Evolutionary conservation across 495 filamentous ascomycete genomes (phyloP).

Genomic region (Daldinia vernicosa): DNA sequence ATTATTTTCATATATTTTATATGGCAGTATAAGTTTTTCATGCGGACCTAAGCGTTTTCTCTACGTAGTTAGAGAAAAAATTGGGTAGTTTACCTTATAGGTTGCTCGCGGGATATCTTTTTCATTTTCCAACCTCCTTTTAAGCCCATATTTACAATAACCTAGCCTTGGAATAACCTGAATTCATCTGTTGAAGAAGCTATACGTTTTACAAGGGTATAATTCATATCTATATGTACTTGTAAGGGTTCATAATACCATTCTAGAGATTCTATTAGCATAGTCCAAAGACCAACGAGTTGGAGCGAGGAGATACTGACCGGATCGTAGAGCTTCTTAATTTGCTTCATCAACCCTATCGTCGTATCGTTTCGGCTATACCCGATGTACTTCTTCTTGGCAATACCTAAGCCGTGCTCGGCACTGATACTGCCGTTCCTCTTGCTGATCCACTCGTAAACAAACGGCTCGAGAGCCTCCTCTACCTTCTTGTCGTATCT

Average conservation of each 20-base stretch:
- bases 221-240: conserved; percentile 67
- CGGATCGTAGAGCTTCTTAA: conserved; percentile 92
- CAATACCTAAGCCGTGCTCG: conserved; percentile 92
- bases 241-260: conserved; percentile 94
- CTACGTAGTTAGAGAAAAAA: not conserved
- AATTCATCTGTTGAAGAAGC: conserved; percentile 31
- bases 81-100: too few relatives aligned
- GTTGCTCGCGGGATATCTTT: not conserved
- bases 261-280: conserved; percentile 61
- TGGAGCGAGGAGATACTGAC: conserved; percentile 62
- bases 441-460: conserved; percentile 95
- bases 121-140: not conserved
- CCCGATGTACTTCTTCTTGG: conserved; percentile 93
- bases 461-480: conserved; percentile 88
- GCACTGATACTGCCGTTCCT: conserved; percentile 92
- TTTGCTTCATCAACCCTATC: conserved; percentile 88
- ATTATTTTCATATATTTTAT: not conserved
- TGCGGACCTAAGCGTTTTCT: not conserved
- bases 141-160: conserved; percentile 2
- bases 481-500: conserved; percentile 89
- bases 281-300: not conserved
- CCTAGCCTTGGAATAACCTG: not conserved
- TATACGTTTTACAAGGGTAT: conserved; percentile 8
- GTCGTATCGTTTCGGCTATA: conserved; percentile 90
- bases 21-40: not conserved